Evolutionary conservation across 2,329 filamentous ascomycete genomes (phyloP).

Genomic region (Alternaria gansuensis): DNA sequence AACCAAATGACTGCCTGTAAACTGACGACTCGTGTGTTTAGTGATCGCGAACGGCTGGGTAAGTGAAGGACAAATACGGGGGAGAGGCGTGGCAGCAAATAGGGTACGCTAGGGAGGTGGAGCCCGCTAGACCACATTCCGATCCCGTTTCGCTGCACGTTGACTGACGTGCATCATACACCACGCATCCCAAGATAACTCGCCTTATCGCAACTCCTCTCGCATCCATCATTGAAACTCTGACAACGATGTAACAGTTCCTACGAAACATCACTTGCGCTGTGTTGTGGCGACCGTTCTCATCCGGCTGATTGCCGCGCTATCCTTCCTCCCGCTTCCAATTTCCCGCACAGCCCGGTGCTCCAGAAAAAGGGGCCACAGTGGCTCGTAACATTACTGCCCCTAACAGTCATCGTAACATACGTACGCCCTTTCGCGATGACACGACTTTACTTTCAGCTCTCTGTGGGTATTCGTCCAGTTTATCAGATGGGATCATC

Average conservation of each 20-base stretch:
- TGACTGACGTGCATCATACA: slow-evolving; percentile 19
- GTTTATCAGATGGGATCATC: background rate
- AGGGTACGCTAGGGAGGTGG: slow-evolving; percentile 12
- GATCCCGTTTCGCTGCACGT: slow-evolving; percentile 18
- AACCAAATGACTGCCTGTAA: background rate
- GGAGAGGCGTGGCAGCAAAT: slow-evolving; percentile 10
- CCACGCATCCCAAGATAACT: slow-evolving; percentile 10
- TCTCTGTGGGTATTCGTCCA: background rate
- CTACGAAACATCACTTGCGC: background rate
- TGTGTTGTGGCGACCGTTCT: background rate
- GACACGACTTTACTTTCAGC: background rate
- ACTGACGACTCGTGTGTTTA: background rate
- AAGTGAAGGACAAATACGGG: slow-evolving; percentile 7
- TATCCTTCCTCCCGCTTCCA: slow-evolving; percentile 13
- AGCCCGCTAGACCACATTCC: slow-evolving; percentile 15
- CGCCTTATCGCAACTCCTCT: slow-evolving; percentile 7
- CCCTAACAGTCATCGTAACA: slow-evolving; percentile 12
- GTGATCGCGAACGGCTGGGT: background rate
- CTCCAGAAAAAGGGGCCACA: slow-evolving; percentile 21
- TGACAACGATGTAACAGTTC: background rate
- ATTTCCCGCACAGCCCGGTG: slow-evolving; percentile 22
- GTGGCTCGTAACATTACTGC: slow-evolving; percentile 9
- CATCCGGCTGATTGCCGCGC: slow-evolving; percentile 7
- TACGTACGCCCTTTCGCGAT: background rate
- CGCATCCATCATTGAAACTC: background rate